Conservation (phyloP, 179 eudicot genomes). For the Heliamphora pulchella region DNA sequence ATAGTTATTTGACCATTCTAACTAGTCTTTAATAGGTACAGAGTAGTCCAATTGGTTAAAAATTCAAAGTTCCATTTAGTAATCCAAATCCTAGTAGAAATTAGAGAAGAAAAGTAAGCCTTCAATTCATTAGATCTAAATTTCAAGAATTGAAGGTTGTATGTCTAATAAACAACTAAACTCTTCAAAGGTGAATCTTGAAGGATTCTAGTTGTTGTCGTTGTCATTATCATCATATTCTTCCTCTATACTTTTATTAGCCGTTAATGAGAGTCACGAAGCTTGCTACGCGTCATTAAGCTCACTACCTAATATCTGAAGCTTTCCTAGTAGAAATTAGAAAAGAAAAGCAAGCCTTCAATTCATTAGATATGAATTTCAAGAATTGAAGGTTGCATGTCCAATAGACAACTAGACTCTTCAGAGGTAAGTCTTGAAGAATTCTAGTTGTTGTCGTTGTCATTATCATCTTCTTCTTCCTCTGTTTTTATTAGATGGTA, state of each 20-base stretch:
- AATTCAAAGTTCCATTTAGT: neutral
- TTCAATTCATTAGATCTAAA: neutral
- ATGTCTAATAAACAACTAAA: neutral
- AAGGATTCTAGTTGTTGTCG: neutral
- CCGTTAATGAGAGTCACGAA: too few species aligned
- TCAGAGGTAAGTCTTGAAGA: neutral
- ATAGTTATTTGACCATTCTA: neutral
- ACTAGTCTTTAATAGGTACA: neutral
- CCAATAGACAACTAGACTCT: neutral
- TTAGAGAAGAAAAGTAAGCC: neutral
- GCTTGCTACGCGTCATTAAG: too few species aligned
- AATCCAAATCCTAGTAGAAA: neutral
- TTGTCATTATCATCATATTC: too few species aligned
- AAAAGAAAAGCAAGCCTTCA: neutral
- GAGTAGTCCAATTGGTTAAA: neutral
- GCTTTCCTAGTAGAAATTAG: neutral
- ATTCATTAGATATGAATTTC: neutral
- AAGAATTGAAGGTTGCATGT: neutral
- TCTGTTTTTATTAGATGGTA: too few species aligned
- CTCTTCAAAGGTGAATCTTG: neutral
- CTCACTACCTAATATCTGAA: too few species aligned
- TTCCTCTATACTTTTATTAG: too few species aligned
- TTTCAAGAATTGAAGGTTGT: neutral
- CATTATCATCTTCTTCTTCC: too few species aligned
- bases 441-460: neutral